Percentiles rank a stretch among this genome's conserved stretches.
These are phyloP conservation scores for Colletotrichum scovillei DNA, from an alignment of 2,329 filamentous ascomycete species.

Conservation along the genomic window DNA sequence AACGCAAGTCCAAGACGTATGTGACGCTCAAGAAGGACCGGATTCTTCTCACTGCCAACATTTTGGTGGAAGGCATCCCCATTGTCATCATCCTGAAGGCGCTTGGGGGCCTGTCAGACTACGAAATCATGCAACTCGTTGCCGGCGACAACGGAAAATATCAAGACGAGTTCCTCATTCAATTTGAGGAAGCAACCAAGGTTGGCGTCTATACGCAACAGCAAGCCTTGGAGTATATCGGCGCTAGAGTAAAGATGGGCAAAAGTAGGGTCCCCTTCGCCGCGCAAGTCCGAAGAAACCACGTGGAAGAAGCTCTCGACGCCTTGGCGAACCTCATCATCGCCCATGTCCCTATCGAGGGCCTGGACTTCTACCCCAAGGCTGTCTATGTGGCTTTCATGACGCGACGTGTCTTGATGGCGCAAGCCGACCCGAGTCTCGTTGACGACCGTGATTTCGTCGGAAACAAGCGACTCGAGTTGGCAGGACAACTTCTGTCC, in stretches of 20 bases:
- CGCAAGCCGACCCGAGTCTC: constrained; percentile 86
- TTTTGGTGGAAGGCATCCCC: constrained; percentile 91
- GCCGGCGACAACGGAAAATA: constrained; percentile 88
- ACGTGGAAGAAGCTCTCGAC: constrained; percentile 91
- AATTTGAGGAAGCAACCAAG: constrained; percentile 92
- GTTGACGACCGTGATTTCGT: constrained; percentile 98
- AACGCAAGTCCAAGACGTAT: constrained; percentile 97
- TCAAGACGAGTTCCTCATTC: constrained; percentile 94
- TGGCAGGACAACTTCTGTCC: constrained; percentile 94
- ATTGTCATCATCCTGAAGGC: constrained; percentile 95
- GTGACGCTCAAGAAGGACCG: constrained; percentile 94
- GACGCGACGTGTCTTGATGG: constrained; percentile 96
- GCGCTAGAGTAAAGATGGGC: constrained; percentile 87
- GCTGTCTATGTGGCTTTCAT: constrained; percentile 97
- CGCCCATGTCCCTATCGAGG: constrained; percentile 91
- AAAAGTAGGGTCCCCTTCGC: constrained; percentile 64
- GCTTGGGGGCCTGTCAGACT: constrained; percentile 91
- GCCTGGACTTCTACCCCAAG: constrained; percentile 96
- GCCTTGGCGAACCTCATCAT: constrained; percentile 93
- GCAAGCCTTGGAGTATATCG: constrained; percentile 94
- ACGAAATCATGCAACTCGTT: constrained; percentile 92
- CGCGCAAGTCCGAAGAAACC: constrained; percentile 74
- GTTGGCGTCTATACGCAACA: constrained; percentile 91
- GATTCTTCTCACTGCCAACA: constrained; percentile 91
- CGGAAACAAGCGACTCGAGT: constrained; percentile 94